A percentile compares a stretch with the other conserved stretches of the same genome.
phyloP scores from a whole-genome alignment of 371 early-diverging fungal species.

The Mortierella sp. region DNA sequence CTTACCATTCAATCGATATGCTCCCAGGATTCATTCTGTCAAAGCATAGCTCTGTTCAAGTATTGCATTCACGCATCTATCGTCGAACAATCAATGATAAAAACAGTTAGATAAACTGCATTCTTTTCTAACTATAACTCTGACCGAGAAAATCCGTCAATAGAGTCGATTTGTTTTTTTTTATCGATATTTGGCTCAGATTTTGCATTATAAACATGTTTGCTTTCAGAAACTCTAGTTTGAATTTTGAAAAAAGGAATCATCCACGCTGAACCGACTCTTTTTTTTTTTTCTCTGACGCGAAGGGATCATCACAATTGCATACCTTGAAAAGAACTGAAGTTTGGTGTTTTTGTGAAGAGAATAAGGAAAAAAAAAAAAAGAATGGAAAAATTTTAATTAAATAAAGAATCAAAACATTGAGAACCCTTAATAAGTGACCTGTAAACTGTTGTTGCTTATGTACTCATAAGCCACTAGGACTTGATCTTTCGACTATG shows the following conservation, averaged over 20 bases:
- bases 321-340: not conserved
- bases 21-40: no score
- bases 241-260: conserved; percentile 54
- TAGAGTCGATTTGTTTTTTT: conserved; percentile 4
- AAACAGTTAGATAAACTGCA: not conserved
- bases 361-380: not conserved
- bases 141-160: no score
- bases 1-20: conserved; percentile 24
- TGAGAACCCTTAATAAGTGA: conserved; percentile 9
- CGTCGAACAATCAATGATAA: not conserved
- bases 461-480: no score
- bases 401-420: not conserved
- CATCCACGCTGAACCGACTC: conserved; percentile 44
- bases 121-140: no score
- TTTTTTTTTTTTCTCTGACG: not conserved
- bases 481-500: no score
- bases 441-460: not conserved
- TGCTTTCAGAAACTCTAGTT: conserved; percentile 61
- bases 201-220: conserved; percentile 58
- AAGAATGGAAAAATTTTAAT: not conserved
- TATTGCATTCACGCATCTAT: conserved; percentile 2
- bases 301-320: no score
- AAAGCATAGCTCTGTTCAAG: not conserved
- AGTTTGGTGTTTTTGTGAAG: not conserved
- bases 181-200: conserved; percentile 42